Base-by-base conservation (phyloP, 2,329 filamentous ascomycete genomes). In the Aspergillus oerlinghausenensis region DNA sequence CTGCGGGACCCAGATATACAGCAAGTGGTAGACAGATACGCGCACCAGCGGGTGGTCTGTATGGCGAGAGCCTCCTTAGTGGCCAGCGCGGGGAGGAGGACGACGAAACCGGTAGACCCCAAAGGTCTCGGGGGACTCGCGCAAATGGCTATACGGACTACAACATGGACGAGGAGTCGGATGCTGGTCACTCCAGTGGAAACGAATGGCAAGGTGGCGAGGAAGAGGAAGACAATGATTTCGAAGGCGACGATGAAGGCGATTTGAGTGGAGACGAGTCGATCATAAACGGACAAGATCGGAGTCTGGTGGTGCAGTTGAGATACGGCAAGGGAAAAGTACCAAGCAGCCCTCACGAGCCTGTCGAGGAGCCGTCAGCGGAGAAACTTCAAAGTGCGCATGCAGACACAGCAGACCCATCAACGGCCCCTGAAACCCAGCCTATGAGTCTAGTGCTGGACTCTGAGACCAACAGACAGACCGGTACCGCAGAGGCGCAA, bases 1-100 rank as follows among this genome's bases (percentile, higher is more conserved):
- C 82, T 4, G 72, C 79, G 25, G 87, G 74, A 78, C 89, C 81
- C 51, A 82, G 80, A 11, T 82, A 86, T 51, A 97, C 94, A 3
- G 87, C 90, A 23, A 96, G 92, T 70, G 94, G 94, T 23, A 86
- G 94, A 23, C 91, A 96, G 70, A 86, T 96, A 61, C 80, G 75
- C 62, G 75, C 70, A 55, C 76, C 80, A 48, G 72, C 79, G n/a
- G 80, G 80, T 42, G 81, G 81, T n/a, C 62, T 77, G 21, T 84
- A 83, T 65, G 81, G 81, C 10, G 81, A 82, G 67, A 75, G 73
- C 32, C 68, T 87, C 56, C 76, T 87, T 17, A 82, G 79, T 63
- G 82, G 81, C 42, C 81, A 83, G 61, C 59, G 75, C 23, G 74
- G 75, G 32, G 78, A 75, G 25, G 77, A 74, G 23, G 80, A 78